A percentile compares a stretch with the other conserved stretches of the same genome.
These are phyloP conservation scores for Pelargonium cotyledonis DNA, from an alignment of 441 rosid species.

Conservation along the genomic window DNA sequence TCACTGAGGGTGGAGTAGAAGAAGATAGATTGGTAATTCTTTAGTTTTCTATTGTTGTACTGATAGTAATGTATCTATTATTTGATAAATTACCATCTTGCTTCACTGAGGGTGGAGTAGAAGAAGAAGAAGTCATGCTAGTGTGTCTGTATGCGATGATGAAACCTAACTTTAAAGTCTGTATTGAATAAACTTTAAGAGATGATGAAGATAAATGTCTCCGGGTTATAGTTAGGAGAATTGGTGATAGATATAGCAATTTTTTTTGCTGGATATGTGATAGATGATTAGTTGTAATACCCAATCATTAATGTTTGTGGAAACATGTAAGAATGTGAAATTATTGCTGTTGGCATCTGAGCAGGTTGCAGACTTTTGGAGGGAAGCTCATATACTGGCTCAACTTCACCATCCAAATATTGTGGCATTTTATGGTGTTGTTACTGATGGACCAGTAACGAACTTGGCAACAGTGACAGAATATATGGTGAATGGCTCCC, in stretches of 20 bases:
- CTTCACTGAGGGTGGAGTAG: conserved; percentile 22
- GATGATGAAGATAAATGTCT: not conserved
- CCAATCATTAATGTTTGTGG: not conserved
- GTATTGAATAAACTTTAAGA: not conserved
- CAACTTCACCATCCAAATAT: conserved; percentile 45
- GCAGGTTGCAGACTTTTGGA: conserved; percentile 41
- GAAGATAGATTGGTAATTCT: conserved; percentile 30
- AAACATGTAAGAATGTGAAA: not conserved
- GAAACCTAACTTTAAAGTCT: not conserved
- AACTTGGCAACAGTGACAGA: conserved; percentile 41
- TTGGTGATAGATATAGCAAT: not conserved
- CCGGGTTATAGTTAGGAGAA: not conserved
- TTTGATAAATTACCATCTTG: conserved; percentile 19
- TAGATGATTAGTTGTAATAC: too few species aligned
- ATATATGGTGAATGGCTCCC: conserved; percentile 44
- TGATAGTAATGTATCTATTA: not conserved
- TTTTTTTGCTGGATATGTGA: too few species aligned
- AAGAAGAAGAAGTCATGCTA: conserved; percentile 14
- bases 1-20: conserved; percentile 18
- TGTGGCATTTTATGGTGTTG: conserved; percentile 42
- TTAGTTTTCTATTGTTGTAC: not conserved
- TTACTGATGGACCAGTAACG: conserved; percentile 32
- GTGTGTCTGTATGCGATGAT: not conserved
- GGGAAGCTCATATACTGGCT: conserved; percentile 36
- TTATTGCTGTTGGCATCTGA: not conserved